A percentile compares a stretch with the other conserved stretches of the same genome.
Evolutionary conservation across 208 protist species (phyloP).

Genomic region (Phytomonas sp.): DNA sequence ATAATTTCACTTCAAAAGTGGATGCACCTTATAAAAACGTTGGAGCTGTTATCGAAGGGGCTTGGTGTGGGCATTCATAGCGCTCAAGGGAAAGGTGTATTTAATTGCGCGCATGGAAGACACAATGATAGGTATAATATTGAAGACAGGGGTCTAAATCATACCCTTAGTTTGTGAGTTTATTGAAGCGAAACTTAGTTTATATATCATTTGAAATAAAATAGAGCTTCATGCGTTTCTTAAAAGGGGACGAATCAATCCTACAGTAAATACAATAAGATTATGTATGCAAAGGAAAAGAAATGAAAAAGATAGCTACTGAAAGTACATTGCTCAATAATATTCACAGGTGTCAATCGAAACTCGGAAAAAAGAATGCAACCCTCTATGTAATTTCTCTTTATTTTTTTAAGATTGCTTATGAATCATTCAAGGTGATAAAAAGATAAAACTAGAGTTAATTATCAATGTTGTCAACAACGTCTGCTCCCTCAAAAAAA

Average conservation of each 20-base stretch:
- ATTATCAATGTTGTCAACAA: constrained; percentile 7
- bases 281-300: constrained; percentile 10
- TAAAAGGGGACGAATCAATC: not conserved
- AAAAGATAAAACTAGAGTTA: not conserved
- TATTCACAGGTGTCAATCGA: not conserved
- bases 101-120: not conserved
- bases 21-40: not conserved
- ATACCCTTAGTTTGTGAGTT: not conserved
- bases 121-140: not conserved
- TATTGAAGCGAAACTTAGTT: constrained; percentile 5
- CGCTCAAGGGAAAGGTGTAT: not conserved
- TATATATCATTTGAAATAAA: not conserved
- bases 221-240: not conserved
- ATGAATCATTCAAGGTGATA: constrained; percentile 5
- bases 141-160: not conserved
- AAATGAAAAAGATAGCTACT: constrained; percentile 13
- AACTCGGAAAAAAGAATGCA: not conserved
- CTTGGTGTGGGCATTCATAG: not conserved
- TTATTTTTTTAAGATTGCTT: constrained; percentile 1
- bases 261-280: constrained; percentile 9
- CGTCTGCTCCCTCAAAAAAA: not conserved
- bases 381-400: not conserved
- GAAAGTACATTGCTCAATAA: not conserved
- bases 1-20: not conserved
- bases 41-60: not conserved